These are phyloP conservation scores for Candida rishiriensis DNA, from an alignment of 805 yeast genomes.

Conservation along the genomic window DNA sequence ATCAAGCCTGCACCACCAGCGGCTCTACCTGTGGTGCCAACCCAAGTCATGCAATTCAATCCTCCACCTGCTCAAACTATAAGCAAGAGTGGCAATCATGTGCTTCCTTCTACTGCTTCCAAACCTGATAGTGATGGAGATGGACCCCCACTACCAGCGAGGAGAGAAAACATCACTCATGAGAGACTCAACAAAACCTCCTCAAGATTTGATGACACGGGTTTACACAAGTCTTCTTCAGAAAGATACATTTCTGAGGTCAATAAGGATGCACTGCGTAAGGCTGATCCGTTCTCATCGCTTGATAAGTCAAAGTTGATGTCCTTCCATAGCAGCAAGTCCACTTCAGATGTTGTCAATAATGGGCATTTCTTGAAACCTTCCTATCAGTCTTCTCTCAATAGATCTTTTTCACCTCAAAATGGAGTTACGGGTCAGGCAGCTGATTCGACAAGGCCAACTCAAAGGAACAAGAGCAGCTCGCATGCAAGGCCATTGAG, in stretches of 20 bases:
- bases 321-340: conserved; percentile 14
- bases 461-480: neutral
- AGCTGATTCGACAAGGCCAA: neutral
- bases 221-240: conserved; percentile 15
- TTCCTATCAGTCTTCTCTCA: neutral
- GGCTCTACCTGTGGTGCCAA: neutral
- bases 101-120: conserved; percentile 10
- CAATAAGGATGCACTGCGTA: conserved; percentile 2
- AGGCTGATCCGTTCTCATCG: conserved; percentile 37
- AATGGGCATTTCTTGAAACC: conserved; percentile 8
- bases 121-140: conserved; percentile 2
- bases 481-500: conserved; percentile 30
- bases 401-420: conserved; percentile 6
- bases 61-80: neutral
- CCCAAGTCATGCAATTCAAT: neutral
- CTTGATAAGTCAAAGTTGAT: conserved; percentile 37
- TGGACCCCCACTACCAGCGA: conserved; percentile 11
- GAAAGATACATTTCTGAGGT: conserved; percentile 7
- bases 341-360: conserved; percentile 8
- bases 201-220: conserved; percentile 2
- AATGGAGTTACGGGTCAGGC: neutral
- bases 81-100: neutral
- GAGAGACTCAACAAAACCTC: conserved; percentile 2
- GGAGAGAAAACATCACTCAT: conserved; percentile 15
- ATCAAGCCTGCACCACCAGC: conserved; percentile 26